Evolutionary conservation across 2,329 filamentous ascomycete genomes (phyloP).

Genomic region (Lecanicillium sp.): DNA sequence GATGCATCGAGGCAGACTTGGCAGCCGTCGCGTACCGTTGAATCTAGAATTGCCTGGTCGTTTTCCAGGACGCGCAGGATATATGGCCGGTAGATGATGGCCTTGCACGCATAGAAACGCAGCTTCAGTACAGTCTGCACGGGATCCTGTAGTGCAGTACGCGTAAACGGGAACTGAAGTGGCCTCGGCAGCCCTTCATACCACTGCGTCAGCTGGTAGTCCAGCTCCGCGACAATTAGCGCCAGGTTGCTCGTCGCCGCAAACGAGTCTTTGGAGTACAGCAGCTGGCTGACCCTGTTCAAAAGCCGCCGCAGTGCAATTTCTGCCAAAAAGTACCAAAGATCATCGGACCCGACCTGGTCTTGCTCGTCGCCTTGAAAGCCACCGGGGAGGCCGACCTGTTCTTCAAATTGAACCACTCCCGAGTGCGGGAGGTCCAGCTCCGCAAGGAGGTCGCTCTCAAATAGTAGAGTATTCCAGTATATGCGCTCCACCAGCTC

Average conservation of each 20-base stretch:
- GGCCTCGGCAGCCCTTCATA: conserved; percentile 69
- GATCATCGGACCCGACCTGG: conserved; percentile 61
- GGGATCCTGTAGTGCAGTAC: conserved; percentile 58
- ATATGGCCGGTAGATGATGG: conserved; percentile 79
- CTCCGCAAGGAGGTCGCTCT: conserved; percentile 72
- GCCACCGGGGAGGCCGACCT: conserved; percentile 67
- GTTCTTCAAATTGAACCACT: conserved; percentile 74
- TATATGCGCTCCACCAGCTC: conserved; percentile 72
- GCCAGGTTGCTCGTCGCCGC: conserved; percentile 66
- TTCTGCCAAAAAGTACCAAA: conserved; percentile 82
- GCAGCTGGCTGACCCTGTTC: conserved; percentile 70
- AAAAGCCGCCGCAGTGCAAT: conserved; percentile 70
- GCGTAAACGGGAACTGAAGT: conserved; percentile 68
- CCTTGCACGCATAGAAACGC: conserved; percentile 77
- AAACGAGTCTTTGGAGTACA: conserved; percentile 67
- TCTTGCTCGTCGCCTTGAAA: conserved; percentile 65
- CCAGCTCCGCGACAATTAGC: conserved; percentile 70
- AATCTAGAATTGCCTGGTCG: conserved; percentile 63
- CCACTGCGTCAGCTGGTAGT: conserved; percentile 78
- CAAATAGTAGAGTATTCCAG: conserved; percentile 76
- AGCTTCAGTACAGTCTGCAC: conserved; percentile 72
- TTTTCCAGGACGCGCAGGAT: conserved; percentile 74
- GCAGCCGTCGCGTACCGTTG: conserved; percentile 66
- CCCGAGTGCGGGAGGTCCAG: conserved; percentile 76
- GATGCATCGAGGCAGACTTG: conserved; percentile 75